Evolutionary conservation across 768 basidiomycete species (phyloP).

Genomic region (Hygrophoropsis aurantiaca): DNA sequence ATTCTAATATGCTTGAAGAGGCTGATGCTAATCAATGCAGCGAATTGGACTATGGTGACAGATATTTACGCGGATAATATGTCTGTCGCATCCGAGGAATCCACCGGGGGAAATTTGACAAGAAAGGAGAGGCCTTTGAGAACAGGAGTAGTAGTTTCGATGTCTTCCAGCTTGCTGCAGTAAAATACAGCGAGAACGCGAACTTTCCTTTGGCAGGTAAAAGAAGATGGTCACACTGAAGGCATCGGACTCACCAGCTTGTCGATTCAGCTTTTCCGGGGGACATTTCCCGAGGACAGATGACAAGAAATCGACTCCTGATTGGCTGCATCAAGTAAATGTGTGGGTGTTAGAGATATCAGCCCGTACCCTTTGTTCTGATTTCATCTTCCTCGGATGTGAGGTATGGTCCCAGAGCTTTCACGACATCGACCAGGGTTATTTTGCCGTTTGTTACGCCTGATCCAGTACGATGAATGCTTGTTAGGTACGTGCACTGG

Average conservation of each 20-base stretch:
- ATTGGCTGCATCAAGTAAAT: constrained; percentile 9
- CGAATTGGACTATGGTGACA: background rate
- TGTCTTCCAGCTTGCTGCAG: constrained; percentile 82
- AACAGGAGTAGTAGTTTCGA: constrained; percentile 79
- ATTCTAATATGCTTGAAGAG: constrained; percentile 78
- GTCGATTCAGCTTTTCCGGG: constrained; percentile 64
- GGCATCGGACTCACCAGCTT: constrained; percentile 61
- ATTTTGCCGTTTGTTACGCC: constrained; percentile 54
- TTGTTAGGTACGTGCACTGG: constrained; percentile 23
- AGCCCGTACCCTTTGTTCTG: constrained; percentile 70
- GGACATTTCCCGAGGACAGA: constrained; percentile 64
- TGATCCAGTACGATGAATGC: constrained; percentile 33
- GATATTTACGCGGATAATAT: constrained; percentile 59
- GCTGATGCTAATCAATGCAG: constrained; percentile 37
- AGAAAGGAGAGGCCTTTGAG: constrained; percentile 74
- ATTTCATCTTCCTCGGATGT: constrained; percentile 81
- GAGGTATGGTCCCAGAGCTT: constrained; percentile 82
- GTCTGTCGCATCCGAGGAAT: constrained; percentile 60
- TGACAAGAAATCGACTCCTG: constrained; percentile 86
- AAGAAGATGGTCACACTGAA: background rate
- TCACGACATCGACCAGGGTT: constrained; percentile 76
- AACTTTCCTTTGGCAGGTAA: constrained; percentile 44
- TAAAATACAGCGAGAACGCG: constrained; percentile 83
- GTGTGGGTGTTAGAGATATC: background rate
- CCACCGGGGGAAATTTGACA: constrained; percentile 60